Percentiles rank a stretch among this genome's conserved stretches.
Evolutionary conservation across 2,329 filamentous ascomycete species (phyloP).

Genomic region (Calonectria hongkongensis): DNA sequence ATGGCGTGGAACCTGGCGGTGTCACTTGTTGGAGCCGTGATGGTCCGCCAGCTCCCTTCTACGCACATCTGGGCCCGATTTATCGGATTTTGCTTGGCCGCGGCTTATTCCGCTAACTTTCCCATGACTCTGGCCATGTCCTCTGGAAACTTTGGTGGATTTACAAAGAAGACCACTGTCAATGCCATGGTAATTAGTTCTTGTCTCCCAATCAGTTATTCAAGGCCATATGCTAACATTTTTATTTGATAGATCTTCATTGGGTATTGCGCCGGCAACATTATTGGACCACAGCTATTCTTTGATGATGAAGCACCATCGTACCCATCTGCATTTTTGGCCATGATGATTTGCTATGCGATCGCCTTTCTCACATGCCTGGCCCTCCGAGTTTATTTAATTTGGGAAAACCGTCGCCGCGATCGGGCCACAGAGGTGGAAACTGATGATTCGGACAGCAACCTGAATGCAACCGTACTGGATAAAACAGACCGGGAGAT

Average conservation of each 20-base stretch:
- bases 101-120: conserved; percentile 67
- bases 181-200: conserved; percentile 66
- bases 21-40: conserved; percentile 47
- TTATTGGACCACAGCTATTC: conserved; percentile 77
- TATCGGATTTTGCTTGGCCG: conserved; percentile 68
- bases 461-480: conserved; percentile 39
- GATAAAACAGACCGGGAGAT: conserved; percentile 76
- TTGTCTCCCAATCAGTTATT: not conserved
- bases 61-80: conserved; percentile 52
- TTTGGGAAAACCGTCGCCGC: conserved; percentile 71
- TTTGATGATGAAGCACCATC: conserved; percentile 72
- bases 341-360: conserved; percentile 76
- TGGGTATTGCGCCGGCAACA: conserved; percentile 76
- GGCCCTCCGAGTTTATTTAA: conserved; percentile 70
- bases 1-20: conserved; percentile 50
- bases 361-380: conserved; percentile 65
- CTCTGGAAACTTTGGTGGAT: conserved; percentile 75
- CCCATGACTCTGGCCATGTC: conserved; percentile 73
- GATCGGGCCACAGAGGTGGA: conserved; percentile 44
- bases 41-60: conserved; percentile 49
- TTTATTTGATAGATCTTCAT: conserved; percentile 69
- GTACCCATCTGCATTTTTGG: conserved; percentile 77
- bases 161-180: conserved; percentile 77
- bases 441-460: not conserved
- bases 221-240: conserved; percentile 49